Evolutionary conservation across 2,329 filamentous ascomycete genomes (phyloP).

Genomic region (Myriosclerotinia curreyana): DNA sequence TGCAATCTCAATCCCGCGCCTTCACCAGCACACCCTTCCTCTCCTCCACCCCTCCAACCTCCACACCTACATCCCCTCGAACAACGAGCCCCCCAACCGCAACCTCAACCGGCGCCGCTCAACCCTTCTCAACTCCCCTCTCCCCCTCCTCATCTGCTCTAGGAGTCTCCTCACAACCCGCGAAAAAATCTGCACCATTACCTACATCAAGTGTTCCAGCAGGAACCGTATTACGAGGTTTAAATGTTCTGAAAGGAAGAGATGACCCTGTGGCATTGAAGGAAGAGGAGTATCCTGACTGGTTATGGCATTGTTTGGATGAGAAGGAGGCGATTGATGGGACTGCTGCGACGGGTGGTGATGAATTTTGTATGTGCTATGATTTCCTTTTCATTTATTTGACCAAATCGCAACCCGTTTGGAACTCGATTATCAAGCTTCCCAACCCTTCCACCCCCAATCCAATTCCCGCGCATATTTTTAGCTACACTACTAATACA

Average conservation of each 20-base stretch:
- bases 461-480: background rate
- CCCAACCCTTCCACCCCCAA: background rate
- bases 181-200: conserved; percentile 19
- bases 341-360: conserved; percentile 55
- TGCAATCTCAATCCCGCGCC: conserved; percentile 21
- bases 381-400: background rate
- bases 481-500: conserved; percentile 12
- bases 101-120: conserved; percentile 35
- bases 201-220: conserved; percentile 43
- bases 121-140: conserved; percentile 39
- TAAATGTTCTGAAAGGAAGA: conserved; percentile 75
- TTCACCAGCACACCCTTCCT: conserved; percentile 23
- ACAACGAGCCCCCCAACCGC: conserved; percentile 28
- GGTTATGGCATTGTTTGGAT: conserved; percentile 74
- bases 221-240: conserved; percentile 67
- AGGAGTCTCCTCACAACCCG: background rate
- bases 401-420: background rate
- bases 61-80: conserved; percentile 26
- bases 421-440: background rate
- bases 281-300: conserved; percentile 74
- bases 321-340: conserved; percentile 54
- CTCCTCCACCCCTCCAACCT: conserved; percentile 33
- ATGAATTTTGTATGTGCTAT: conserved; percentile 71
- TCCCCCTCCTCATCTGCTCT: conserved; percentile 30
- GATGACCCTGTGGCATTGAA: conserved; percentile 69